A percentile compares a stretch with the other conserved stretches of the same genome.
Evolutionary conservation across 208 protist species (phyloP).

Genomic region (Trichomonas gallinae): DNA sequence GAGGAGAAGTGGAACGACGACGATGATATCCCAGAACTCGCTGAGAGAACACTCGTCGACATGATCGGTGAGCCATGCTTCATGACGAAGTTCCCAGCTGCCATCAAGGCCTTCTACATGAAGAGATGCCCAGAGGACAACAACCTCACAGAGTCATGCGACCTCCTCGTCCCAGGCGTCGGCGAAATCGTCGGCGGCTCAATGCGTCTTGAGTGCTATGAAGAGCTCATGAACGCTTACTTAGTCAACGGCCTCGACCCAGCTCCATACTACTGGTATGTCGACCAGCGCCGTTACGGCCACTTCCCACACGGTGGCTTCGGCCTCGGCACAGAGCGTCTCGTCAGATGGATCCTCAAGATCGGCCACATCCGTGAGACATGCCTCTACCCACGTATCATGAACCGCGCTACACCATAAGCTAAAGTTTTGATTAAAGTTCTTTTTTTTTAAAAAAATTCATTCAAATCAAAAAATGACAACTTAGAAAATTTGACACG

Average conservation of each 20-base stretch:
- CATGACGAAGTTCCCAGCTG: conserved; percentile 81
- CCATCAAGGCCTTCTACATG: conserved; percentile 98
- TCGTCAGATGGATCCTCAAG: conserved; percentile 65
- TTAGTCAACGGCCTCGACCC: conserved; percentile 74
- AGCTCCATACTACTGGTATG: conserved; percentile 89
- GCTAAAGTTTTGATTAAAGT: too few relatives aligned
- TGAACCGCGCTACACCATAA: conserved; percentile 79
- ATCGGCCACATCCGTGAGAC: conserved; percentile 79
- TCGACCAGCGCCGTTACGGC: conserved; percentile 88
- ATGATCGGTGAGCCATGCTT: conserved; percentile 82
- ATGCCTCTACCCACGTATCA: conserved; percentile 81
- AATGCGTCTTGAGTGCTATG: conserved; percentile 79
- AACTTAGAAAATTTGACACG: too few relatives aligned
- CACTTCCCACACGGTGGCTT: conserved; percentile 86
- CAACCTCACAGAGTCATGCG: conserved; percentile 48
- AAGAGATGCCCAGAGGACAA: conserved; percentile 43
- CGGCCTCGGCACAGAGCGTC: conserved; percentile 79
- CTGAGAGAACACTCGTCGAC: conserved; percentile 88
- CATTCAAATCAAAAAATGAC: too few relatives aligned
- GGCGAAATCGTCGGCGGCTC: conserved; percentile 94
- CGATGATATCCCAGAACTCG: conserved; percentile 91
- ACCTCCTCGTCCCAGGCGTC: conserved; percentile 85
- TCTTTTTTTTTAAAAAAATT: too few relatives aligned
- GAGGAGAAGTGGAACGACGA: conserved; percentile 63
- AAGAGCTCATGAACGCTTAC: conserved; percentile 75